Conservation (phyloP, 2,329 filamentous ascomycete genomes). For the Alternaria angustiovoidea region DNA sequence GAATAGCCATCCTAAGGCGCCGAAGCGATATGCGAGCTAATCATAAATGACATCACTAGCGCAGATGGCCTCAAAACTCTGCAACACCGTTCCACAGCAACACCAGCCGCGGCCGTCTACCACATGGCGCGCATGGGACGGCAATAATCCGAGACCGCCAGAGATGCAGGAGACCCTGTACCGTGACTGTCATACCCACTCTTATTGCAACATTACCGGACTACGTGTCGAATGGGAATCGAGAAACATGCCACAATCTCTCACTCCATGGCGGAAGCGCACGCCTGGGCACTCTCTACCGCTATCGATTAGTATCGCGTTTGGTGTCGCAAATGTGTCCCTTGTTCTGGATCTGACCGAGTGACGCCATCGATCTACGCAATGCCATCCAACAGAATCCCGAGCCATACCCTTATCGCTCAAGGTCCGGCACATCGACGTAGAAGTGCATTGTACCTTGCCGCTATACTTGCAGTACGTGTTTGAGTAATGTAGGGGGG, state of each 20-base stretch:
- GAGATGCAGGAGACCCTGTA: conserved; percentile 18
- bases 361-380: conserved; percentile 33
- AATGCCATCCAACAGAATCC: conserved; percentile 19
- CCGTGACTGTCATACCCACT: conserved; percentile 32
- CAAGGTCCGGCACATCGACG: conserved; percentile 26
- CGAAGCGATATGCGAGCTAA: conserved; percentile 28
- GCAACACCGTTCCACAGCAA: conserved; percentile 31
- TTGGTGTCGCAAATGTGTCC: conserved; percentile 5
- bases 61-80: conserved; percentile 30
- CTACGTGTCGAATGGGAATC: conserved; percentile 28
- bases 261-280: conserved; percentile 20
- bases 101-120: conserved; percentile 41
- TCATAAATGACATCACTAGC: conserved; percentile 37
- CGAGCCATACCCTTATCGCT: conserved; percentile 27
- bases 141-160: conserved; percentile 18
- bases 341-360: conserved; percentile 15
- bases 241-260: conserved; percentile 33
- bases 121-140: conserved; percentile 30
- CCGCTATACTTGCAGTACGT: conserved; percentile 20
- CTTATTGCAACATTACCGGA: conserved; percentile 28
- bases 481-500: conserved; percentile 19
- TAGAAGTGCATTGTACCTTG: conserved; percentile 16
- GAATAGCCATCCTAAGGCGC: conserved; percentile 11
- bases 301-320: conserved; percentile 8
- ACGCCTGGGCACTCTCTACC: conserved; percentile 10